Base-by-base conservation (phyloP, 2,329 filamentous ascomycete species). In the Leptographium flavum region DNA sequence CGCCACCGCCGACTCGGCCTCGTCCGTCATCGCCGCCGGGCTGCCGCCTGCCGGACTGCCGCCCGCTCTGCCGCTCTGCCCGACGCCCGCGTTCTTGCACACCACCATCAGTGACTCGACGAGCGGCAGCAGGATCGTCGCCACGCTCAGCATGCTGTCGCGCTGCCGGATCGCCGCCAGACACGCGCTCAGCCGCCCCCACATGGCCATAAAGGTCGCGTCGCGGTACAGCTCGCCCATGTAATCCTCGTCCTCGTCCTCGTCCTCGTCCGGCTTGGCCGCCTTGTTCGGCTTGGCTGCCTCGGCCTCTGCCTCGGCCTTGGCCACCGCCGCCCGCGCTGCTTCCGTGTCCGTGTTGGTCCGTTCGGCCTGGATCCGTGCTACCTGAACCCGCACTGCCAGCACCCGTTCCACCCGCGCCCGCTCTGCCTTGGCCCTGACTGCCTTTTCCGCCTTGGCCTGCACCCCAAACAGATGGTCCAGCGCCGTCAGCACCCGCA, bases 31-130 rank as follows among this genome's bases (percentile, higher is more conserved):
- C n/a, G 11, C 15, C 19, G 21, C 19, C 30, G 40, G 10, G 17
- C 39, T 33, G 41, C 33, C 32, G 25, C 11, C 36, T 50, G 8
- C 27, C 27, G 27, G 8, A 8, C 27, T 11, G 3, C 8, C 13
- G 8, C 27, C 8, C 27, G 27, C 5, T 11, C 61, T 65, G 32
- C 22, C 43, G 10, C 23, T 13, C 35, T 45, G 39, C 11, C 25
- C 31, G 5, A 41, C 35, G 13, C 30, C 36, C 17, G 15, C 40
- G 15, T 96, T 96, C 70, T 96, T 98, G 74, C 93, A 98, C 25
- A 98, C 88, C 44, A 98, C 92, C 92, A 98, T 98, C 50, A 98
- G 70, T 6, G 88, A 87, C 63, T 98, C 92, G 49, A 98, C 95
- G 27, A 98, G 69, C 27, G 92, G 92, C 31, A 96, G 70, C 23